Percentiles rank a stretch among this genome's conserved stretches.
These are phyloP conservation scores for Castanea mollissima DNA, from an alignment of 306 rosid species.

Conservation along the genomic window DNA sequence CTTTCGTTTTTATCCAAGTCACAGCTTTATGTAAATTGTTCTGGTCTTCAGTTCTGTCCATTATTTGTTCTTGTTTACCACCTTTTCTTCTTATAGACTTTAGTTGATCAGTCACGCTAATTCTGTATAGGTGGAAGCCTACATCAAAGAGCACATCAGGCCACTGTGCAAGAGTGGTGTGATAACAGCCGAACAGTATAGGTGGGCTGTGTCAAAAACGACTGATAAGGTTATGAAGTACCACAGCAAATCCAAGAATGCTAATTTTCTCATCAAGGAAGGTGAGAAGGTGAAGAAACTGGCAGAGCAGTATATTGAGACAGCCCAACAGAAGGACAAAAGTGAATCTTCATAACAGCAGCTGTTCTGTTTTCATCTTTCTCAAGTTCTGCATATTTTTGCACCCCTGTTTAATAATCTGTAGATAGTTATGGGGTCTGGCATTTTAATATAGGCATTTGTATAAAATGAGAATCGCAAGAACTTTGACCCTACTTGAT, in stretches of 20 bases:
- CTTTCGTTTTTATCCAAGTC: background rate
- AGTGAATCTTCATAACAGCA: slow-evolving; percentile 23
- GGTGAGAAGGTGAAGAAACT: slow-evolving; percentile 99
- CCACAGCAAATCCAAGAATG: slow-evolving; percentile 81
- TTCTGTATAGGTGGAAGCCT: slow-evolving; percentile 75
- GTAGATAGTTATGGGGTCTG: slow-evolving; percentile 22
- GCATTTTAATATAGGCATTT: slow-evolving; percentile 15
- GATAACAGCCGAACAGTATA: slow-evolving; percentile 82
- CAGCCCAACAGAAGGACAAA: slow-evolving; percentile 68
- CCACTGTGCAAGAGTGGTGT: slow-evolving; percentile 95
- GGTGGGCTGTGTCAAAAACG: slow-evolving; percentile 87
- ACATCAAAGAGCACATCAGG: slow-evolving; percentile 90
- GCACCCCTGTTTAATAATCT: slow-evolving; percentile 7
- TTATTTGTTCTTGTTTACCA: background rate
- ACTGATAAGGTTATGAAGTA: slow-evolving; percentile 91
- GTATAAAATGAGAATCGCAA: slow-evolving; percentile 8
- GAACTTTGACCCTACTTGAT: background rate
- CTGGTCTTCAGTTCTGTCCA: background rate
- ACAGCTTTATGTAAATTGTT: background rate
- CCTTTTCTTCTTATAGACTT: slow-evolving; percentile 1
- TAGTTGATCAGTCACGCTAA: slow-evolving; percentile 13
- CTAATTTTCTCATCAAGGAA: slow-evolving; percentile 90
- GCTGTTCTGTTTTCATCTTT: slow-evolving; percentile 4
- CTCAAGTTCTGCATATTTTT: slow-evolving; percentile 10
- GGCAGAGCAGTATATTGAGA: slow-evolving; percentile 83